Percentiles rank a stretch among this genome's conserved stretches.
These are phyloP conservation scores for Colletotrichum nymphaeae DNA, from an alignment of 2,329 filamentous ascomycete genomes.

Conservation along the genomic window DNA sequence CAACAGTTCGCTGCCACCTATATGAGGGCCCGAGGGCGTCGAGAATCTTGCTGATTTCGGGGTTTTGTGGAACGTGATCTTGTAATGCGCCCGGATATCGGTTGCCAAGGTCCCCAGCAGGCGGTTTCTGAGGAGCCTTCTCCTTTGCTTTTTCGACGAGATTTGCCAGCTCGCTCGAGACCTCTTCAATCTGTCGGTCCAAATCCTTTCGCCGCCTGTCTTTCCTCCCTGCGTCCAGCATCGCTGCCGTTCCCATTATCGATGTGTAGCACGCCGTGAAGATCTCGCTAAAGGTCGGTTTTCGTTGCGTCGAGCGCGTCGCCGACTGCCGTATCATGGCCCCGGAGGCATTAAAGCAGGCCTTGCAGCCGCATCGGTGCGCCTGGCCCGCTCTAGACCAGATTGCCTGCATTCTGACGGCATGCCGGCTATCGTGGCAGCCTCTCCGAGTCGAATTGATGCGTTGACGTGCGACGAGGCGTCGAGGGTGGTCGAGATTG, in stretches of 20 bases:
- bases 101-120: slow-evolving; percentile 38
- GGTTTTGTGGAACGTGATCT: slow-evolving; percentile 2
- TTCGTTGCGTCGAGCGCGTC: slow-evolving; percentile 60
- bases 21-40: slow-evolving; percentile 12
- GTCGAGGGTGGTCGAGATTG: background rate
- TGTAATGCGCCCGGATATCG: slow-evolving; percentile 22
- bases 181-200: slow-evolving; percentile 69
- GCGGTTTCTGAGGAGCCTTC: slow-evolving; percentile 37
- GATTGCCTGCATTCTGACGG: slow-evolving; percentile 71
- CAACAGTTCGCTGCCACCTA: background rate
- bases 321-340: slow-evolving; percentile 62
- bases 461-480: background rate
- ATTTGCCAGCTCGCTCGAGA: slow-evolving; percentile 58
- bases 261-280: slow-evolving; percentile 77
- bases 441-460: slow-evolving; percentile 25
- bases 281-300: slow-evolving; percentile 62
- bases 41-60: slow-evolving; percentile 22
- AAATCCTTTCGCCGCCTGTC: slow-evolving; percentile 68
- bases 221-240: slow-evolving; percentile 71
- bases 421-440: slow-evolving; percentile 43
- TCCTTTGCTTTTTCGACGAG: slow-evolving; percentile 48
- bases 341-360: slow-evolving; percentile 65
- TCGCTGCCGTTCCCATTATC: slow-evolving; percentile 72
- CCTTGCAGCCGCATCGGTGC: slow-evolving; percentile 72
- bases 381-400: slow-evolving; percentile 75